These are phyloP conservation scores for Scedosporium dehoogii DNA, from an alignment of 2,329 filamentous ascomycete genomes.

Conservation along the genomic window DNA sequence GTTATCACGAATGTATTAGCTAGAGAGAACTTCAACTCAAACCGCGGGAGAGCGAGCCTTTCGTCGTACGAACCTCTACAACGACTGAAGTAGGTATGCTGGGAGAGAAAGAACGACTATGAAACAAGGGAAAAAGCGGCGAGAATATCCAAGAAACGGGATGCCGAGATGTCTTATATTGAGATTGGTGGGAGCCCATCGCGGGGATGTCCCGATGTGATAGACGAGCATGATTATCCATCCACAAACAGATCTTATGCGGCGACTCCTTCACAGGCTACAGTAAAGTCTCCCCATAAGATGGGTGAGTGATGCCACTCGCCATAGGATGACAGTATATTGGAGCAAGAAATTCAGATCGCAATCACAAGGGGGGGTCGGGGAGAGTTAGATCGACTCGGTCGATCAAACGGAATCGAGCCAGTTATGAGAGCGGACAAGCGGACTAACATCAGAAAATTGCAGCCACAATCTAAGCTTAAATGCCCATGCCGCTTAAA, in stretches of 20 bases:
- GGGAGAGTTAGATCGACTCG: slow-evolving; percentile 3
- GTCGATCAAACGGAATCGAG: background rate
- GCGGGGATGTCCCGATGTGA: background rate
- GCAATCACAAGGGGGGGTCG: background rate
- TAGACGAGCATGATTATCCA: background rate
- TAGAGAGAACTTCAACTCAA: background rate
- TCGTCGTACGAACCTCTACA: slow-evolving; percentile 2
- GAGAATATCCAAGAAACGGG: background rate
- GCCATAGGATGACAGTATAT: background rate
- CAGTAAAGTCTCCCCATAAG: too few relatives aligned
- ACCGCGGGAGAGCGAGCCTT: background rate
- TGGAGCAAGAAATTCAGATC: background rate
- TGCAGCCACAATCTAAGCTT: background rate
- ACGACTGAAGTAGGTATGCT: background rate
- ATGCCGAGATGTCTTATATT: slow-evolving; percentile 2
- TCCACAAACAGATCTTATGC: background rate
- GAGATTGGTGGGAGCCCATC: background rate
- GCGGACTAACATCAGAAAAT: background rate
- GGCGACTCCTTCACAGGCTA: too few relatives aligned
- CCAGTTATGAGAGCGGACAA: background rate
- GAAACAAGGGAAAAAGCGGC: background rate
- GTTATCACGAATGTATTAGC: background rate
- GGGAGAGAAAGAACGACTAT: background rate
- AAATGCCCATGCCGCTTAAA: background rate
- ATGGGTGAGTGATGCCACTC: too few relatives aligned